Evolutionary conservation across 208 protist species (phyloP), one percentile per base, ranked within the genome.

Genomic region (Leishmania gerbilli): DNA sequence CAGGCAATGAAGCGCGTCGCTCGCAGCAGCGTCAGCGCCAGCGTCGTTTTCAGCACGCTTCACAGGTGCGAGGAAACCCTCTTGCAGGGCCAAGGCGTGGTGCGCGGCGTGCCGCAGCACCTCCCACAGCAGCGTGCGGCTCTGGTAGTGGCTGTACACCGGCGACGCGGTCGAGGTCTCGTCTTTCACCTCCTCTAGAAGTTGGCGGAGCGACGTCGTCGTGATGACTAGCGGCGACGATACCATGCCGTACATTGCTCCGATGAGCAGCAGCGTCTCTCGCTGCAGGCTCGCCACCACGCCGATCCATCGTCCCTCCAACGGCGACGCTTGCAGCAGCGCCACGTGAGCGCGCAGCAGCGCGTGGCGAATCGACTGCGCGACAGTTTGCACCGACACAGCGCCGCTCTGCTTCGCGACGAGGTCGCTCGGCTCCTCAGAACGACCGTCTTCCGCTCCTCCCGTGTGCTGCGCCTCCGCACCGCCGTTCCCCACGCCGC

Each of bases 171-270:
- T 79, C 27, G 80, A 80, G 5, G 79, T 56, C 58, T 91, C 90
- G 42, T 87, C 82, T 11, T 80, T 74, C 15, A 95, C 31, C 49
- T 88, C 51, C 0, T n/a, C 37, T 15, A 92, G 40, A 24, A 93
- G 79, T 6, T 24, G 2, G 17, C 64, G 58, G 24, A 97, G 75
- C 5, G 79, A 80, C 0, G 40, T 60, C 6, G 65, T 76, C 47
- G 82, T 83, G 24, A 95, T 84, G n/a, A 24, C 15, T 1, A 84
- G 84, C 6, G 88, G 83, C 6, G 58, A 49, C 3, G 82, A 87
- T 4, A 81, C 76, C n/a, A 95, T 82, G 51, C 93, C 92, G 85
- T 97, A 97, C 71, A 95, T 68, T 5, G 90, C 76, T 0, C 86
- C 91, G 1, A 91, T 84, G 62, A 95, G 80, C 77, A 85, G 83